A percentile compares a stretch with the other conserved stretches of the same genome.
Evolutionary conservation across 441 rosid genomes (phyloP).

Genomic region (Macaranga tanarius): DNA sequence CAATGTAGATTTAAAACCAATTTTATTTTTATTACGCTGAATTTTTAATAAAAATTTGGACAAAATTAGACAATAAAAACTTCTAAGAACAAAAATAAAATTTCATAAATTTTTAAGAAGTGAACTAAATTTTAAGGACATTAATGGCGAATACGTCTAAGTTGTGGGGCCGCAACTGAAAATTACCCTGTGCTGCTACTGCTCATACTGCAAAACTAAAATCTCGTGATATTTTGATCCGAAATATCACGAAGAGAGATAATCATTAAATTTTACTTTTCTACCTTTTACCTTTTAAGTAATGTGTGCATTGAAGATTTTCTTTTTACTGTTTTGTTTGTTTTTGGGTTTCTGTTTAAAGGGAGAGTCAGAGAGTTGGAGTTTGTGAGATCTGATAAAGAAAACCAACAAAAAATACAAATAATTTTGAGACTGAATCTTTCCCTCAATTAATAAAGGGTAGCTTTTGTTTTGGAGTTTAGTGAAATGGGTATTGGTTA

Average conservation of each 20-base stretch:
- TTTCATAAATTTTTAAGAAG: no score
- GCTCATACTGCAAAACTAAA: background rate
- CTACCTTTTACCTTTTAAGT: no score
- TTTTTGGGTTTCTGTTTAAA: slow-evolving; percentile 13
- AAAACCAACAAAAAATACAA: slow-evolving; percentile 5
- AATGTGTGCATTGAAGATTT: slow-evolving; percentile 7
- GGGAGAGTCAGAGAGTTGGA: slow-evolving; percentile 17
- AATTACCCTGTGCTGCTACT: no score
- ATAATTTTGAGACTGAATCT: background rate
- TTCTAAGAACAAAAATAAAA: no score
- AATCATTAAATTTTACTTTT: background rate
- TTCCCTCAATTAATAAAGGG: background rate
- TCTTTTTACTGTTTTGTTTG: slow-evolving; percentile 27
- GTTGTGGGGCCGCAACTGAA: no score
- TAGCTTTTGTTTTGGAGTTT: slow-evolving; percentile 16
- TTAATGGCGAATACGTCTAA: no score
- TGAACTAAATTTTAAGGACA: no score
- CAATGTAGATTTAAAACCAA: no score
- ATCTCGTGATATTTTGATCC: slow-evolving; percentile 23
- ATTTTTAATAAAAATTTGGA: no score
- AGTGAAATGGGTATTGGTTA: slow-evolving; percentile 7
- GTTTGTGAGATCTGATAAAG: slow-evolving; percentile 26
- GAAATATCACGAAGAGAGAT: slow-evolving; percentile 26
- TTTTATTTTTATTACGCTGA: no score
- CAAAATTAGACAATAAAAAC: no score